These are phyloP conservation scores for Penicillium verrucosum DNA, from an alignment of 2,329 filamentous ascomycete genomes.

Conservation along the genomic window DNA sequence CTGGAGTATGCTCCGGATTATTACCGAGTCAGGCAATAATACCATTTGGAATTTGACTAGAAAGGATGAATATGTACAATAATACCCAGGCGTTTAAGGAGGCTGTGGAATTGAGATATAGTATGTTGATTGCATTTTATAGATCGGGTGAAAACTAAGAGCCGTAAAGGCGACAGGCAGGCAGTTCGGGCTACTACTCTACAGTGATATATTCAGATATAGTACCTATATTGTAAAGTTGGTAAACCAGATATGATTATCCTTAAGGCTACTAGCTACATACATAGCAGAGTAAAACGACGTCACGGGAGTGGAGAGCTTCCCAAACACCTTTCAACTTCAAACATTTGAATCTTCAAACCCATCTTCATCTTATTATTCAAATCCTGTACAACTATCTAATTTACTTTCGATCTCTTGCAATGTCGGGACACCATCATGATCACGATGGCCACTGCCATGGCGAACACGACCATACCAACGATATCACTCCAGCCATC, in stretches of 20 bases:
- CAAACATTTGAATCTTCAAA: neutral
- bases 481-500: conserved; percentile 87
- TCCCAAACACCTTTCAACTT: conserved; percentile 5
- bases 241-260: too few relatives aligned
- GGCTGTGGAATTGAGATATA: neutral
- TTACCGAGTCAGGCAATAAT: conserved; percentile 57
- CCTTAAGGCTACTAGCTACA: neutral
- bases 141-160: neutral
- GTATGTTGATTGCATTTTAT: neutral
- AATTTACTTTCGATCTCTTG: neutral
- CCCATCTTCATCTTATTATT: neutral
- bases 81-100: conserved; percentile 15
- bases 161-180: neutral
- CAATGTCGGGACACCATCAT: conserved; percentile 39
- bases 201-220: neutral
- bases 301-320: conserved; percentile 24
- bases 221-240: neutral
- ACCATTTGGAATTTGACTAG: neutral
- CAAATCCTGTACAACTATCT: neutral
- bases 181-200: too few relatives aligned
- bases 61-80: neutral
- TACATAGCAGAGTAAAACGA: neutral
- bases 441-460: conserved; percentile 44
- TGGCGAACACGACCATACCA: conserved; percentile 75
- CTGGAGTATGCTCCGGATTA: conserved; percentile 83